Evolutionary conservation across 441 rosid species (phyloP).

Genomic region (Cnidoscolus chayamansa): DNA sequence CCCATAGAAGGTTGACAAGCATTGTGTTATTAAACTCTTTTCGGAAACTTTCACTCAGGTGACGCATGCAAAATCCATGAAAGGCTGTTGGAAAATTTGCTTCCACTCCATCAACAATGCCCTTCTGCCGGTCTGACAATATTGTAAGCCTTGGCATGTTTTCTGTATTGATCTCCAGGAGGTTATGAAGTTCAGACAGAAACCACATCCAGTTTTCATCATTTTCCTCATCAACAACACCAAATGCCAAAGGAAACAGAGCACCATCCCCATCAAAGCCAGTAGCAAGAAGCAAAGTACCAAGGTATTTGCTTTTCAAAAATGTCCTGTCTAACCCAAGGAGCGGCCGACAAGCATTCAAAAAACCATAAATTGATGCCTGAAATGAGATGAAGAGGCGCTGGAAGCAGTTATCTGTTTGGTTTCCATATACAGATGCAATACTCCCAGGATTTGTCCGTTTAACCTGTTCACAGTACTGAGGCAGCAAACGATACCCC

Average conservation of each 20-base stretch:
- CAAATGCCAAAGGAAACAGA: constrained; percentile 86
- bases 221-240: constrained; percentile 87
- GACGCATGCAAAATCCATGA: constrained; percentile 94
- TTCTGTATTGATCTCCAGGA: constrained; percentile 86
- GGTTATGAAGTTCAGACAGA: constrained; percentile 84
- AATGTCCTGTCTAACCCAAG: constrained; percentile 84
- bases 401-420: constrained; percentile 72
- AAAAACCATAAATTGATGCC: constrained; percentile 87
- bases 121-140: constrained; percentile 84
- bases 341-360: constrained; percentile 89
- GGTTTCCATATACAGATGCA: constrained; percentile 78
- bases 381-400: constrained; percentile 91
- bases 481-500: constrained; percentile 90
- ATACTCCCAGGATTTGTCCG: constrained; percentile 86
- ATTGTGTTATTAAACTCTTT: constrained; percentile 87
- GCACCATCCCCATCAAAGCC: constrained; percentile 95
- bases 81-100: constrained; percentile 90
- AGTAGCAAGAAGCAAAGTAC: constrained; percentile 85
- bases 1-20: constrained; percentile 88
- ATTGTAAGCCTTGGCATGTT: constrained; percentile 97
- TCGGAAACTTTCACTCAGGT: constrained; percentile 86
- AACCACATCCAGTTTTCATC: constrained; percentile 99
- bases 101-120: constrained; percentile 89
- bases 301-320: constrained; percentile 84
- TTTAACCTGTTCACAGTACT: constrained; percentile 82